A percentile compares a stretch with the other conserved stretches of the same genome.
phyloP scores from a whole-genome alignment of 108 stramenopile species.

The Cyclotella choctawhatcheeana region DNA sequence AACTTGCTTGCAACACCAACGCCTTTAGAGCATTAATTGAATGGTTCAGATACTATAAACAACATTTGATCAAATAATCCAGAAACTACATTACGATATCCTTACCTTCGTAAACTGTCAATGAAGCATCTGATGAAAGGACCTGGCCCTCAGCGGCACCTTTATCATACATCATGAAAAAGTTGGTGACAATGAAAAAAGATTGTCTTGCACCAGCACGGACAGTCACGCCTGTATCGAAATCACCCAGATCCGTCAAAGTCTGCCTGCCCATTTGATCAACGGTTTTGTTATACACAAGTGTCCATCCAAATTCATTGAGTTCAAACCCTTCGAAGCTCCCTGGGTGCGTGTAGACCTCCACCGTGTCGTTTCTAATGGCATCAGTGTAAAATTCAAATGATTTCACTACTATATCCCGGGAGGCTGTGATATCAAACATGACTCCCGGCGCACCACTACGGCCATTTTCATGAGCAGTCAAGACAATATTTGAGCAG shows the following conservation, averaged over 20 bases:
- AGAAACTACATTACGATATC: no score
- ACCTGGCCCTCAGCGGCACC: conserved; percentile 8
- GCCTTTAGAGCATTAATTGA: not conserved
- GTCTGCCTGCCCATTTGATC: not conserved
- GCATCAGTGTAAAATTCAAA: conserved; percentile 21
- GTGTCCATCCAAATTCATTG: conserved; percentile 15
- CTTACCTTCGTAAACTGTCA: conserved; percentile 19
- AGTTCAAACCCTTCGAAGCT: conserved; percentile 12
- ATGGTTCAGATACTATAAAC: no score
- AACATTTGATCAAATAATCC: no score
- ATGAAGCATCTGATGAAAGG: not conserved
- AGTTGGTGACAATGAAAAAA: conserved; percentile 8
- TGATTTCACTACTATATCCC: conserved; percentile 10
- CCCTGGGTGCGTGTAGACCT: conserved; percentile 33
- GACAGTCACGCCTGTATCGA: conserved; percentile 14
- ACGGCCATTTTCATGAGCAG: not conserved
- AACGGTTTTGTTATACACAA: not conserved
- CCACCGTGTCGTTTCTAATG: not conserved
- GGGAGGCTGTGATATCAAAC: conserved; percentile 10
- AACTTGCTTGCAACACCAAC: not conserved
- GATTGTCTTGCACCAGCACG: conserved; percentile 9
- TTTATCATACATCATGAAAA: conserved; percentile 15
- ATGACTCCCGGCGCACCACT: conserved; percentile 28
- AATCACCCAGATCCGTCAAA: conserved; percentile 2
- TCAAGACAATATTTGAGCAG: conserved; percentile 4